Base-by-base conservation (phyloP, 768 basidiomycete genomes). In the Cystobasidium tubakii region DNA sequence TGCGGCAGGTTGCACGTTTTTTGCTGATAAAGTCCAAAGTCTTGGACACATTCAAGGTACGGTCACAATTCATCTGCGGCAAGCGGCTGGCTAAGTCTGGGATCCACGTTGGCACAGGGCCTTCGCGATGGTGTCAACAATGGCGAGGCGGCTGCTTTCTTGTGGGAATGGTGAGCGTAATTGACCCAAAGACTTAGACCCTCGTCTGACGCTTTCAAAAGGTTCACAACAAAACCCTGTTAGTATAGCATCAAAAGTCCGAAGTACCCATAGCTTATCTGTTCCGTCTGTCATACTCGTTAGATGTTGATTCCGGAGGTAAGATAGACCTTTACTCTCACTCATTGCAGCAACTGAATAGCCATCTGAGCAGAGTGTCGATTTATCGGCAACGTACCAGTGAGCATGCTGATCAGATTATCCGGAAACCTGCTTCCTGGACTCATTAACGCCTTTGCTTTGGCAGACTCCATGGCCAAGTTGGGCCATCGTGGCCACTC, bases 401-500 rank as follows among this genome's bases (percentile, higher is more conserved):
- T 39, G 55, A 19, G 55, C 36, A n/a, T 29, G 23, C 9, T n/a
- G 36, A n/a, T 76, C 33, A 73, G 17, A 33, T 27, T 33, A 25
- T 1, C 7, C 43, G 9, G 44, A 29, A 27, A 4, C 21, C 4
- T 6, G 6, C 15, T 23, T 39, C 39, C 15, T 15, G 6, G 39
- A 39, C 89, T 90, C 17, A 87, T 89, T 10, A 88, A 91, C 4
- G 27, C 39, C 63, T 53, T 53, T 29, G 53, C 33, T 6, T 53
- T 13, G 23, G 44, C 88, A 88, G 43, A 97, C 94, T 0, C 95
- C 95, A 0, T 99, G 95, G 95, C 91, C 93, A 17, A 94, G 92
- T 0, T 99, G 95, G 95, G 83, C 91, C 73, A 90, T 98, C 78
- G 94, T 44, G 72, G 55, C 50, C 60, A 17, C 66, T 34, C 54